These are phyloP conservation scores for Marasmius tenuissimus DNA, from an alignment of 1,284 basidiomycete species.

Conservation along the genomic window DNA sequence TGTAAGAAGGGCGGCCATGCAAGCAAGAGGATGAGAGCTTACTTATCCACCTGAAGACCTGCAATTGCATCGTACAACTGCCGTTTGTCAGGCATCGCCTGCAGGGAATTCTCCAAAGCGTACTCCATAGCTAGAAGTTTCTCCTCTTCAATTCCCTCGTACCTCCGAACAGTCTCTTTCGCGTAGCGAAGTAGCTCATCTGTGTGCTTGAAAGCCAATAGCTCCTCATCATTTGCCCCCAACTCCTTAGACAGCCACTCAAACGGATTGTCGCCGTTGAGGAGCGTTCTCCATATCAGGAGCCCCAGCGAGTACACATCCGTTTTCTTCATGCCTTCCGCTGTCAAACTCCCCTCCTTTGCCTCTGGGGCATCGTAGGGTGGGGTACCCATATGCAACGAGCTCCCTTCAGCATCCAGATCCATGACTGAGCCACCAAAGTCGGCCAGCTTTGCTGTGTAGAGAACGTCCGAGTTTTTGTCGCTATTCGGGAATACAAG, in stretches of 20 bases:
- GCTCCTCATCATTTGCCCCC: neutral
- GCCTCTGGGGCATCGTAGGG: slow-evolving; percentile 10
- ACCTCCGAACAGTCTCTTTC: neutral
- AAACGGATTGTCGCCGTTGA: slow-evolving; percentile 7
- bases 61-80: neutral
- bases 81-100: neutral
- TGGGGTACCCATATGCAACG: neutral
- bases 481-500: slow-evolving; percentile 4
- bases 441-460: slow-evolving; percentile 9
- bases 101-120: slow-evolving; percentile 8
- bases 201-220: neutral
- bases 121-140: neutral
- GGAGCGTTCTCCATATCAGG: slow-evolving; percentile 7
- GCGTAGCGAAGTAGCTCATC: neutral
- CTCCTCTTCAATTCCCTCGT: neutral
- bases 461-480: neutral
- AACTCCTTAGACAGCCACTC: neutral
- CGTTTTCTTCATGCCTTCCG: slow-evolving; percentile 4
- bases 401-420: neutral
- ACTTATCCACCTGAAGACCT: neutral
- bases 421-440: slow-evolving; percentile 12
- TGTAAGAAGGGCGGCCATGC: neutral
- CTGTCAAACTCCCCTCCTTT: neutral
- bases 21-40: neutral
- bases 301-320: slow-evolving; percentile 11